Evolutionary conservation across 1,284 basidiomycete species (phyloP), one percentile per base, ranked within the genome.

Genomic region (Leccinum angustisporum): DNA sequence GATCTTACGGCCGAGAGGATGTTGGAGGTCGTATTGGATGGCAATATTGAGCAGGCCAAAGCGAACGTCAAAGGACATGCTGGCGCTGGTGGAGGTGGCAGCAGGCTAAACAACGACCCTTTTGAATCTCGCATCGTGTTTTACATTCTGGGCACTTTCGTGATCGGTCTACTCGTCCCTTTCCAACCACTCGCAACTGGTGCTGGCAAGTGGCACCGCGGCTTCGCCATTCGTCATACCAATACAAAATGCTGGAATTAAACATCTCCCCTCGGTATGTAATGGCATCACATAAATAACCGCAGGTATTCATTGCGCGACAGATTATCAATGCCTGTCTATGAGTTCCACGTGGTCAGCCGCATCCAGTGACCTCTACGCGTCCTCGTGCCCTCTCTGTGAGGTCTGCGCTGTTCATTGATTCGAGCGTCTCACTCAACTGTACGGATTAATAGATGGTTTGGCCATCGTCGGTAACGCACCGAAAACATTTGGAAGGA

Each of bases 301-400:
- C 13, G 10, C 18, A 18, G 1, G 18, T 78, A 69, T 76, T 83
- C 48, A 62, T 50, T 7, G 27, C 34, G 25, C 48, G 13, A 33
- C 21, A 88, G 86, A 78, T 95, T 67, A 93, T 95, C 77, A 97
- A 97, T 74, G 94, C 94, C 8, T 87, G 86, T 71, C 81, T 97
- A 34, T 96, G 59, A 91, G 88, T 30, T 91, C 92, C 1, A 94
- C 94, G 1, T 92, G 91, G 84, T 94, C 91, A 6, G 92, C 94
- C 5, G 92, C 90, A 2, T 91, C 87, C 46, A 91, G 89, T 66
- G 89, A 94, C 69, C 74, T 96, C 58, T 97, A 93, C 76, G 89
- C 87, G 2, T 87, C 87, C 59, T 92, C 90, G 18, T 85, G 93
- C 58, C 90, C 90, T 2, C 79, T 95, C 14, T 94, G 89, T 91